Evolutionary conservation across 2,329 filamentous ascomycete species (phyloP).

Genomic region (Epichloe typhina): DNA sequence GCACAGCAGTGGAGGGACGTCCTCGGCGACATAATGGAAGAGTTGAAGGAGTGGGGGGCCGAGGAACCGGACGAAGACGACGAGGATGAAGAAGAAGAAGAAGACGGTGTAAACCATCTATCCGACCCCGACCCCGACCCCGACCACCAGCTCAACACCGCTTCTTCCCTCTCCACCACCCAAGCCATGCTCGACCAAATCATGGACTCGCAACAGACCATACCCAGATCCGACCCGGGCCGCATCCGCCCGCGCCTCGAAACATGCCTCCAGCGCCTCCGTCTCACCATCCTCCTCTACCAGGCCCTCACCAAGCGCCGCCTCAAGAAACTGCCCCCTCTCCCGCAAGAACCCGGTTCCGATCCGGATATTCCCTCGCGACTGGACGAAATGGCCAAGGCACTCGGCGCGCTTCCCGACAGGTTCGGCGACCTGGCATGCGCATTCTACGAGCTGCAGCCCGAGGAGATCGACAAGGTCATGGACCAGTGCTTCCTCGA

Average conservation of each 20-base stretch:
- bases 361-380: conserved; percentile 22
- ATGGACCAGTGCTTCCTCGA: conserved; percentile 48
- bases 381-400: conserved; percentile 42
- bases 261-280: conserved; percentile 48
- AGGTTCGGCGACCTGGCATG: conserved; percentile 57
- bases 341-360: conserved; percentile 16
- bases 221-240: conserved; percentile 51
- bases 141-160: neutral
- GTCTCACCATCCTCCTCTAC: conserved; percentile 55
- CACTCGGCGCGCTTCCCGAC: conserved; percentile 49
- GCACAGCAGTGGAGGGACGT: conserved; percentile 62
- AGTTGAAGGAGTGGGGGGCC: conserved; percentile 80
- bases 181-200: conserved; percentile 54
- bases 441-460: conserved; percentile 59
- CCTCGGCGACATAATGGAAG: conserved; percentile 69
- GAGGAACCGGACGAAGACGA: conserved; percentile 53
- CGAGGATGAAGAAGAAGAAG: conserved; percentile 23
- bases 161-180: conserved; percentile 20
- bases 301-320: conserved; percentile 57
- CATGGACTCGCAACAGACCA: conserved; percentile 47
- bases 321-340: conserved; percentile 42
- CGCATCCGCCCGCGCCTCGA: conserved; percentile 53
- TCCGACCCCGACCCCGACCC: conserved; percentile 1
- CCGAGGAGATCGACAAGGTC: conserved; percentile 40
- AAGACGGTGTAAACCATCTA: conserved; percentile 30